phyloP scores from a whole-genome alignment of 2,329 filamentous ascomycete genomes.

The Alternaria longipes region DNA sequence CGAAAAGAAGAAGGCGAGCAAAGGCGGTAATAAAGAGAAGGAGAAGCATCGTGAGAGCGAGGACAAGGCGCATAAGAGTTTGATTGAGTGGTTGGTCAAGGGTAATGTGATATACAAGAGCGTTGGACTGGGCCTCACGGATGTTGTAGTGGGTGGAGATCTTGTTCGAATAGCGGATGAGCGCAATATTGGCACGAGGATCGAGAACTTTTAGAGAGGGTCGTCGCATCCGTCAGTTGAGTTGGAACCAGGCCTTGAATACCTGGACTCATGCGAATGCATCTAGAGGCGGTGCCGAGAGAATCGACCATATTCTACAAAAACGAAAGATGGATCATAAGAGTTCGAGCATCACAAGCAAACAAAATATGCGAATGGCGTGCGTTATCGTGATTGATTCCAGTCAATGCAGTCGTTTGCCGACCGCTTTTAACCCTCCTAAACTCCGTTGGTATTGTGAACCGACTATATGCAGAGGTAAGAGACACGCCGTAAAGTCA shows the following conservation, averaged over 20 bases:
- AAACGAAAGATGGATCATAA: neutral
- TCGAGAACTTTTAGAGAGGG: constrained; percentile 56
- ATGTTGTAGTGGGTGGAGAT: constrained; percentile 69
- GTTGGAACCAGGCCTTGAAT: neutral
- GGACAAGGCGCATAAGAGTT: constrained; percentile 48
- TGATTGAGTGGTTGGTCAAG: constrained; percentile 68
- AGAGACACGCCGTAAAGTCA: constrained; percentile 52
- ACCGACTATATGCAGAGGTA: constrained; percentile 53
- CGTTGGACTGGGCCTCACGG: constrained; percentile 74
- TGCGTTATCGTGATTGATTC: constrained; percentile 48
- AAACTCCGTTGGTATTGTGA: constrained; percentile 52
- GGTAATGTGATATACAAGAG: constrained; percentile 76
- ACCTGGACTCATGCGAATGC: constrained; percentile 17
- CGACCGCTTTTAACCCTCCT: constrained; percentile 51
- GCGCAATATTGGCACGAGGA: constrained; percentile 64
- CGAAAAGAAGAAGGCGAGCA: constrained; percentile 56
- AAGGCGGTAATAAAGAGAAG: constrained; percentile 62
- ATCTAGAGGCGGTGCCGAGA: neutral
- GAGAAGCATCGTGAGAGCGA: constrained; percentile 31
- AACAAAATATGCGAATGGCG: constrained; percentile 37
- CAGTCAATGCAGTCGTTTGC: constrained; percentile 45
- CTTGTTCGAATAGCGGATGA: constrained; percentile 65
- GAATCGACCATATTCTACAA: neutral
- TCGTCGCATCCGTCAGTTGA: constrained; percentile 2
- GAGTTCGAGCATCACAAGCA: constrained; percentile 25